Conservation (phyloP, 129 eudicot species). For the Flaveria ramosissima region DNA sequence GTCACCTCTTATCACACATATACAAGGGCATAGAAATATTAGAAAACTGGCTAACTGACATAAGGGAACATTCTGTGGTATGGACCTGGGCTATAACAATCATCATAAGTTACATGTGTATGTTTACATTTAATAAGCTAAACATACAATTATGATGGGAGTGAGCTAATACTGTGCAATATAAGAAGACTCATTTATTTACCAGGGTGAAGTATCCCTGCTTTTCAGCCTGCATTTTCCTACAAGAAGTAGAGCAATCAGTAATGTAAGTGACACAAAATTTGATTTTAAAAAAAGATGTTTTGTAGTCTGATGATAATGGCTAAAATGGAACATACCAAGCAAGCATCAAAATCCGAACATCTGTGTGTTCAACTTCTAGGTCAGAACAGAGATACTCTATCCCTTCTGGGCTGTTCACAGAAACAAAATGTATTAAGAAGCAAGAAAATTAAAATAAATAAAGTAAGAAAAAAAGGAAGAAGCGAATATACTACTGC, state of each 20-base stretch:
- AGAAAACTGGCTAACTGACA: background rate
- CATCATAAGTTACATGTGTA: conserved; percentile 9
- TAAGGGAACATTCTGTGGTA: background rate
- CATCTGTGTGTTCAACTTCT: conserved; percentile 90
- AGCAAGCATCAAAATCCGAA: conserved; percentile 92
- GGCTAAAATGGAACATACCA: conserved; percentile 53
- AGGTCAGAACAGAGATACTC: conserved; percentile 81
- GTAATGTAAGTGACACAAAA: conserved; percentile 10
- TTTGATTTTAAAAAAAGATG: background rate
- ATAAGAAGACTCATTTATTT: conserved; percentile 29
- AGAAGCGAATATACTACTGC: background rate
- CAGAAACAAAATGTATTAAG: conserved; percentile 21
- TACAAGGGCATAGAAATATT: background rate
- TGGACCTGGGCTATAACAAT: conserved; percentile 5
- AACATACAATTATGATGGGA: background rate
- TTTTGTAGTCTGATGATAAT: background rate
- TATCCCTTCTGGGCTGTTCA: conserved; percentile 88
- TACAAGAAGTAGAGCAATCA: conserved; percentile 32
- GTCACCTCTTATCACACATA: background rate
- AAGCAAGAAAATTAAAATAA: background rate
- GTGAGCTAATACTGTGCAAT: conserved; percentile 7
- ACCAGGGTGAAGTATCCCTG: conserved; percentile 95
- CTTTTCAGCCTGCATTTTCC: conserved; percentile 96
- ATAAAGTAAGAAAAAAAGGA: background rate
- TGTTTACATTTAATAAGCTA: background rate